These are phyloP conservation scores for Monosporascus sp. DNA, from an alignment of 2,329 filamentous ascomycete genomes.

Conservation along the genomic window DNA sequence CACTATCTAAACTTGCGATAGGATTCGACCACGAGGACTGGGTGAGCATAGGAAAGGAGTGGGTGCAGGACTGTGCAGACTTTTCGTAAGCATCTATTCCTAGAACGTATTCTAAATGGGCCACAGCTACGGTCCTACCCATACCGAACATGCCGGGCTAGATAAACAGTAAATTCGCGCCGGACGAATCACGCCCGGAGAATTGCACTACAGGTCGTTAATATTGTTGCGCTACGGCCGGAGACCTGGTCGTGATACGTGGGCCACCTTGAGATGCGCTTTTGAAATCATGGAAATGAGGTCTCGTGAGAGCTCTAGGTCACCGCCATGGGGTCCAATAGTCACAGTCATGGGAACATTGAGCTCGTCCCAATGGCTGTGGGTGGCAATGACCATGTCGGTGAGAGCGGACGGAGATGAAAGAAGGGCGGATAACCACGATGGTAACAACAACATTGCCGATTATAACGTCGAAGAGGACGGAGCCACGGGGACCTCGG, in stretches of 20 bases:
- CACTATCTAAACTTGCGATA: slow-evolving; percentile 67
- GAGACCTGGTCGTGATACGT: slow-evolving; percentile 75
- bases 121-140: slow-evolving; percentile 64
- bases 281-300: slow-evolving; percentile 75
- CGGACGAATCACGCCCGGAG: slow-evolving; percentile 42
- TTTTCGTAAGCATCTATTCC: slow-evolving; percentile 63
- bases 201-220: slow-evolving; percentile 68
- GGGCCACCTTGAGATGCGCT: slow-evolving; percentile 72
- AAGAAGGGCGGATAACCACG: slow-evolving; percentile 36
- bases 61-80: background rate
- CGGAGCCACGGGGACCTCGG: slow-evolving; percentile 37
- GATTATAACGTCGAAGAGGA: slow-evolving; percentile 37
- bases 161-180: slow-evolving; percentile 47
- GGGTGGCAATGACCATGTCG: slow-evolving; percentile 29
- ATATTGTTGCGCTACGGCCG: slow-evolving; percentile 70
- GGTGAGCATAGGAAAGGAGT: slow-evolving; percentile 41
- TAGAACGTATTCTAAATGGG: slow-evolving; percentile 67
- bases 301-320: slow-evolving; percentile 34
- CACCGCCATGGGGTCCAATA: slow-evolving; percentile 11
- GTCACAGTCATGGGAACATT: slow-evolving; percentile 11
- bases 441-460: slow-evolving; percentile 37
- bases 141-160: slow-evolving; percentile 63
- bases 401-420: slow-evolving; percentile 28
- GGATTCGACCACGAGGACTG: slow-evolving; percentile 71
- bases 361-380: slow-evolving; percentile 15